Conservation (phyloP, 108 stramenopile genomes). For the Chaetoceros tenuissimus region DNA sequence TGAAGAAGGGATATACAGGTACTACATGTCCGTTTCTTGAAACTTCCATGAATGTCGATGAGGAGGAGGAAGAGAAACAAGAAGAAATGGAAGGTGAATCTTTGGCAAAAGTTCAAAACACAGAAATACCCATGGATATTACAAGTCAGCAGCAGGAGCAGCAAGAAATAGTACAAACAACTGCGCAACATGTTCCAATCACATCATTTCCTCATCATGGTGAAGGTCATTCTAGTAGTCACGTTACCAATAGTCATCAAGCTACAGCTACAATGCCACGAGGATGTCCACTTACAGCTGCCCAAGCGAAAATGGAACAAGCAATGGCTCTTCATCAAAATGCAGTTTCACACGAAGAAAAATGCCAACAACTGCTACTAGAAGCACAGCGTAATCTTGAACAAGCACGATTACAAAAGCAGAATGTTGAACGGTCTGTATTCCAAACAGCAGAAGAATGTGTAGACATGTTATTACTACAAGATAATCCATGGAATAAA, state of each 20-base stretch:
- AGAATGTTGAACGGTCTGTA: not conserved
- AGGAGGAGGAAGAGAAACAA: not conserved
- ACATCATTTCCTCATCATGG: not conserved
- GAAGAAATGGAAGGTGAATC: not conserved
- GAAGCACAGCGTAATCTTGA: not conserved
- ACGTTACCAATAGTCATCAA: not conserved
- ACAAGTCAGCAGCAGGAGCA: not conserved
- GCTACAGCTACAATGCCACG: not conserved
- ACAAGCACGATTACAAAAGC: not conserved
- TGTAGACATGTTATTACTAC: not conserved
- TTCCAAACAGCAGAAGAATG: not conserved
- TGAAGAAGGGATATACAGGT: not conserved
- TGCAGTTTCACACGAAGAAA: not conserved
- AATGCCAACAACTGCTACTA: not conserved
- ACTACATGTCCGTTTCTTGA: not conserved
- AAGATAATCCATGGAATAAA: conserved; percentile 12
- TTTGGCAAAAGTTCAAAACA: not conserved
- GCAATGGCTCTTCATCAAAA: not conserved
- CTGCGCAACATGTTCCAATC: not conserved
- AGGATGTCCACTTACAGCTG: not conserved
- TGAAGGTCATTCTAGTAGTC: not conserved
- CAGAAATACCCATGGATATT: not conserved
- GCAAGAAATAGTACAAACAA: not conserved
- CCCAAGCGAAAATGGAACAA: not conserved
- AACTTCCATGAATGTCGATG: not conserved